Evolutionary conservation across 768 basidiomycete genomes (phyloP).

Genomic region (Brasilioporus rufonigricans): DNA sequence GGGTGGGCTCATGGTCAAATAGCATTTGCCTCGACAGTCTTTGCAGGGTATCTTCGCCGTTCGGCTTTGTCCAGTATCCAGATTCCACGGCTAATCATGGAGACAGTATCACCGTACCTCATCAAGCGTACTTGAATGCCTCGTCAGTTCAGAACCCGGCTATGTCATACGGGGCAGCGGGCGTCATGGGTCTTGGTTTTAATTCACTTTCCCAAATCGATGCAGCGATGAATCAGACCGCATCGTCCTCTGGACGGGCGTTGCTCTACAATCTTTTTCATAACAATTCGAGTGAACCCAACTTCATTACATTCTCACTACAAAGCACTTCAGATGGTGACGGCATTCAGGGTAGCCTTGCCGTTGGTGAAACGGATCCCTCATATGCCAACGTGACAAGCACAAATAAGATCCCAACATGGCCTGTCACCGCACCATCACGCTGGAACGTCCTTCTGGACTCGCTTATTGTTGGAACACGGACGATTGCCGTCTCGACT

Average conservation of each 20-base stretch:
- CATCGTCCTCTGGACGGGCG: conserved; percentile 59
- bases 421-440: conserved; percentile 59
- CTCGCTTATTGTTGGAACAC: conserved; percentile 59
- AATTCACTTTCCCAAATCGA: conserved; percentile 75
- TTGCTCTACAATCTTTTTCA: conserved; percentile 76
- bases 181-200: conserved; percentile 78
- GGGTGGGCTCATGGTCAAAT: conserved; percentile 75
- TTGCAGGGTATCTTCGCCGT: conserved; percentile 57
- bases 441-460: conserved; percentile 82
- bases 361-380: conserved; percentile 72
- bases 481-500: conserved; percentile 51
- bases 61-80: conserved; percentile 2
- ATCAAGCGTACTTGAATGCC: conserved; percentile 71
- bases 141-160: conserved; percentile 68
- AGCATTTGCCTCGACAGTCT: conserved; percentile 58
- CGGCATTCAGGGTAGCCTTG: conserved; percentile 64
- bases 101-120: conserved; percentile 56
- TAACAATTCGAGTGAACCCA: conserved; percentile 66
- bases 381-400: conserved; percentile 58
- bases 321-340: conserved; percentile 55
- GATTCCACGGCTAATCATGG: conserved; percentile 5
- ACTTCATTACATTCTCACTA: conserved; percentile 77
- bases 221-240: conserved; percentile 52
- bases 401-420: conserved; percentile 64
- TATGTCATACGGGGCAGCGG: conserved; percentile 64